Percentiles rank a stretch among this genome's conserved stretches.
phyloP scores from a whole-genome alignment of 1,284 basidiomycete genomes.

The Coniferiporia weirii region DNA sequence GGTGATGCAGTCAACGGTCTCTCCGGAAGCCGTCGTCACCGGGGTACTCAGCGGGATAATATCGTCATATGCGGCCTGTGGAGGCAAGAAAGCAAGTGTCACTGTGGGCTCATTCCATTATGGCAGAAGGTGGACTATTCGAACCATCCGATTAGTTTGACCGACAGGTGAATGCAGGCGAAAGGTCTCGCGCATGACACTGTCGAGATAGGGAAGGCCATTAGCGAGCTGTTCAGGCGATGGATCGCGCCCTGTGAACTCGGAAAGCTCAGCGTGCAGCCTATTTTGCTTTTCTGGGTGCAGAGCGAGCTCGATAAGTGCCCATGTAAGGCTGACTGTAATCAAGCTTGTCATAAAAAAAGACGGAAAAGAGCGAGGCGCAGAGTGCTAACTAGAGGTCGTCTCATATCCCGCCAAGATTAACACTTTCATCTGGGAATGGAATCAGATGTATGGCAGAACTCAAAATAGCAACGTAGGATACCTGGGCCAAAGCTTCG shows the following conservation, averaged over 20 bases:
- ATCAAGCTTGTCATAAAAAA: neutral
- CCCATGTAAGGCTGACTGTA: constrained; percentile 9
- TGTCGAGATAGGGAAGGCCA: constrained; percentile 18
- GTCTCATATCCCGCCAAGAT: constrained; percentile 29
- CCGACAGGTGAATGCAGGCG: constrained; percentile 14
- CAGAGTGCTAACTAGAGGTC: constrained; percentile 23
- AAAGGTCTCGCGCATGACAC: constrained; percentile 17
- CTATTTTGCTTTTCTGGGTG: constrained; percentile 14
- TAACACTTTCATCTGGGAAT: constrained; percentile 24
- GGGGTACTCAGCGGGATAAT: neutral
- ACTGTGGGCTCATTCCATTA: constrained; percentile 23
- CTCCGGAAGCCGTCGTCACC: neutral
- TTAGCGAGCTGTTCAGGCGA: constrained; percentile 16
- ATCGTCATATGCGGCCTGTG: constrained; percentile 2
- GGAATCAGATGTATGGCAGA: neutral
- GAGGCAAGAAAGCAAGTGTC: neutral
- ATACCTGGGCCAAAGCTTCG: constrained; percentile 59
- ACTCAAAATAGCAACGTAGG: neutral
- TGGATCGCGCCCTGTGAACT: constrained; percentile 14
- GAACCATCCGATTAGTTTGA: constrained; percentile 7
- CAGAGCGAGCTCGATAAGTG: constrained; percentile 14
- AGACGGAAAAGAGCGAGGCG: neutral
- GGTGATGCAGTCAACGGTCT: neutral
- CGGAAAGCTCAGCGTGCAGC: constrained; percentile 13
- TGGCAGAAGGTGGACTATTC: neutral